Base-by-base conservation (phyloP, 331 rosid genomes). In the Erythrophleum ivorense region DNA sequence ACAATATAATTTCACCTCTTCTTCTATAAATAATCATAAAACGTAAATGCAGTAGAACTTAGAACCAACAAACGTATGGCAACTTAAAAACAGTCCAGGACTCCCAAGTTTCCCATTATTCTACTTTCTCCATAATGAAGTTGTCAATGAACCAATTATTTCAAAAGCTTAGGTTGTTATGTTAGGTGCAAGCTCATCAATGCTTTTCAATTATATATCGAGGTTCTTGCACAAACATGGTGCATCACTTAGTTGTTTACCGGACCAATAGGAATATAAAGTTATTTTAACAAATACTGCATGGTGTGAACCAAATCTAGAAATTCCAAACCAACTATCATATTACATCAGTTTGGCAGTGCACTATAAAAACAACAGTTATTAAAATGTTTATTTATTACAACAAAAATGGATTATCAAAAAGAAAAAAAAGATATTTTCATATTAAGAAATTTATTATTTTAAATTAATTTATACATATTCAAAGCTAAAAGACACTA, bases 81-180 rank as follows among this genome's bases (percentile, higher is more conserved):
- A 53, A 5, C 48, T 63, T 53, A 81, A 74, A 40, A 40, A 54
- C 36, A 43, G 59, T 65, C 80, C 49, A 21, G 62, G 38, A 53
- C 76, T 75, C 7, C 69, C 31, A 74, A 34, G 33, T 50, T 53
- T 65, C 60, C 18, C 19, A 34, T 50, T 21, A 2, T 58, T 62
- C 69, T 49, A 11, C 69, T 78, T 58, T n/a, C 65, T 49, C 74
- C 49, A 19, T 41, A n/a, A 21, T 15, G 7, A 68, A 68, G 31
- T 10, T 9, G 53, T 10, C 54, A 43, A 41, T 43, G 54, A 19
- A 41, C n/a, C 36, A 68, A 68, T 68, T 43, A 43, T 19, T 69
- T 45, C 74, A 69, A 45, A 21, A 43, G 36, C 55, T 69, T 6
- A 21, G 11, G 55, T 41, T 21, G 55, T 41, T 19, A 19, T 4